Base-by-base conservation (phyloP, 2,329 filamentous ascomycete genomes). In the Phialophora tarda region DNA sequence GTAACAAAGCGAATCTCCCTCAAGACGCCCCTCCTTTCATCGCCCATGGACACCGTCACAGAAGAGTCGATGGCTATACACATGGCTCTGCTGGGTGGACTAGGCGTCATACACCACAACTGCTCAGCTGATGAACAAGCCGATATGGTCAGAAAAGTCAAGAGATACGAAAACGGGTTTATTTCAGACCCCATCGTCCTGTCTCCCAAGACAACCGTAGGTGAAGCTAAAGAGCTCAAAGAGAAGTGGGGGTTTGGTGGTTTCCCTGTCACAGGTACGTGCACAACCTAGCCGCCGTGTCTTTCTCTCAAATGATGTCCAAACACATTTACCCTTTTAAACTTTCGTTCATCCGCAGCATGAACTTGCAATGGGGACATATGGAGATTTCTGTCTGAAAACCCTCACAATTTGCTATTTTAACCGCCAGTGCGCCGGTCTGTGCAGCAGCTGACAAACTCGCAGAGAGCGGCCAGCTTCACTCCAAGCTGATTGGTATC, bases 301-400 rank as follows among this genome's bases (percentile, higher is more conserved):
- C 47, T 32, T 62, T 61, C 71, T 69, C 63, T 65, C 73, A 66
- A 73, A 97, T 97, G 95, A 92, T 85, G 86, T 85, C 87, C 78
- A 80, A 84, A 85, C 82, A 50, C 85, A 86, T 80, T 80, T 84
- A 82, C 82, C 76, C 75, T 78, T 83, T 87, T 91, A 97, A 98
- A 98, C 95, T 99, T 99, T 99, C 95, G 95, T 99, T 99, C 95
- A 94, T 94, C 95, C 92, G 92, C 86, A 96, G 89, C 87, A 90
- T 91, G 89, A 83, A 88, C 78, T 86, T 86, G 91, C 92, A 86
- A 84, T 97, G 93, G 87, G 92, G 93, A 97, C 79, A 79, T 79
- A 80, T 97, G 93, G 87, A 92, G 93, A 97, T 81, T 81, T 80
- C 80, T 77, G 78, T 80, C 82, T 86, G 84, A 86, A 71, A 73